Percentiles rank a stretch among this genome's conserved stretches.
phyloP scores from a whole-genome alignment of 805 yeast genomes.

The Candida orba region DNA sequence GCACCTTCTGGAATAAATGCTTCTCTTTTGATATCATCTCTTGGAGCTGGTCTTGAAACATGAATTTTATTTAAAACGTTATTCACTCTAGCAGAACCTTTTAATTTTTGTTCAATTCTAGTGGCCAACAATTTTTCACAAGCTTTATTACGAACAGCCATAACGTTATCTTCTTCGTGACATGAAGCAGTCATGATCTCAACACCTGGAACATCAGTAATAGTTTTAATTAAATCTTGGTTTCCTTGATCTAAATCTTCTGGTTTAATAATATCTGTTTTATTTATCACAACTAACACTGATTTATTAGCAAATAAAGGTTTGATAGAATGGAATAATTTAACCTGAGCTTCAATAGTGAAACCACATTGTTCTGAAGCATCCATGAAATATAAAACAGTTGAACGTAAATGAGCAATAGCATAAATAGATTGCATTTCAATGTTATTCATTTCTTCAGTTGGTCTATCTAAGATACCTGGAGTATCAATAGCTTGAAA shows the following conservation, averaged over 20 bases:
- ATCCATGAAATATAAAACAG: constrained; percentile 97
- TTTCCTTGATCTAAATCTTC: constrained; percentile 78
- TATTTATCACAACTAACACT: constrained; percentile 92
- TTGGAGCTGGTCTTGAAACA: constrained; percentile 80
- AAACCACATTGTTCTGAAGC: constrained; percentile 98
- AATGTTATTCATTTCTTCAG: constrained; percentile 98
- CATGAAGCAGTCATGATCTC: constrained; percentile 93
- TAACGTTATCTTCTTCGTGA: constrained; percentile 87
- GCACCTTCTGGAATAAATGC: constrained; percentile 80
- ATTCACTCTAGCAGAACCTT: constrained; percentile 83
- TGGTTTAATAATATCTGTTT: constrained; percentile 80
- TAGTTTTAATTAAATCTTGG: constrained; percentile 60
- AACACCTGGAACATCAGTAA: constrained; percentile 66
- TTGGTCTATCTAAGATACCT: constrained; percentile 96
- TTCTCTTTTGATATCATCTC: constrained; percentile 79
- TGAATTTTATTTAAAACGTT: constrained; percentile 92
- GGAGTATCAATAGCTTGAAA: constrained; percentile 99
- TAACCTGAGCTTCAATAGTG: constrained; percentile 94
- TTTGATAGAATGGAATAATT: constrained; percentile 92
- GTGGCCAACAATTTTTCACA: constrained; percentile 95
- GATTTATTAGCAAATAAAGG: constrained; percentile 96
- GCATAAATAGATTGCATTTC: constrained; percentile 99
- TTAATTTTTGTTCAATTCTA: constrained; percentile 92
- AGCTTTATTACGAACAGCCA: constrained; percentile 94
- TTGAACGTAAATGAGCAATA: constrained; percentile 94